Percentiles rank a stretch among this genome's conserved stretches.
Evolutionary conservation across 495 filamentous ascomycete species (phyloP).

Genomic region (Amphirosellinia nigrospora): DNA sequence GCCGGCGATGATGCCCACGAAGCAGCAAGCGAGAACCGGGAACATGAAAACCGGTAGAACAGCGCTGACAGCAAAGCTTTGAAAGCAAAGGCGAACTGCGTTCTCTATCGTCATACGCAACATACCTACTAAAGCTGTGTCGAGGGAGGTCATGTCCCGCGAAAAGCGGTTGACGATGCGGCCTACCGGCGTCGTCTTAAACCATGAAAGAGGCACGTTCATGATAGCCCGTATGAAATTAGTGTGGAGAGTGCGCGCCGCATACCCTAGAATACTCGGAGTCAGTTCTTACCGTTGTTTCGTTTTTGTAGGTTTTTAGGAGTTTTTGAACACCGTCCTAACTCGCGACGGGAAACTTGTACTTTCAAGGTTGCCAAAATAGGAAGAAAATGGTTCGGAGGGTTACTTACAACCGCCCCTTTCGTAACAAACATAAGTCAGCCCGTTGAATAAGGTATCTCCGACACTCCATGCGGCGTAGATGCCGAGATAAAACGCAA

Average conservation of each 20-base stretch:
- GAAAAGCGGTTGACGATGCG: constrained; percentile 64
- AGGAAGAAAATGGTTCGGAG: too few species aligned
- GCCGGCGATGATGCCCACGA: constrained; percentile 50
- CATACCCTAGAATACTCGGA: too few species aligned
- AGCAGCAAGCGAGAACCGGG: constrained; percentile 49
- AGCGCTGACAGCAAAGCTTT: constrained; percentile 52
- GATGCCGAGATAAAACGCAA: constrained; percentile 47
- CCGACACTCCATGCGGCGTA: constrained; percentile 43
- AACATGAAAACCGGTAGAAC: constrained; percentile 58
- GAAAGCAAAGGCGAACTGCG: constrained; percentile 46
- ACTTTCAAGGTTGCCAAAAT: too few species aligned
- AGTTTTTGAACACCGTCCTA: too few species aligned
- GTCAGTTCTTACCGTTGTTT: too few species aligned
- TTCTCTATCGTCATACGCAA: constrained; percentile 49
- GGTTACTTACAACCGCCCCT: constrained; percentile 44
- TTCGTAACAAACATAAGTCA: constrained; percentile 44
- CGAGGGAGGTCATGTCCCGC: constrained; percentile 55
- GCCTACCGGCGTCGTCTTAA: constrained; percentile 61
- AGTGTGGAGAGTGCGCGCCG: constrained; percentile 53
- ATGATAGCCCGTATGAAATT: constrained; percentile 52
- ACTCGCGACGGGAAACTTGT: too few species aligned
- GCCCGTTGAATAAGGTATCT: constrained; percentile 39
- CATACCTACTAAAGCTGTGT: constrained; percentile 45
- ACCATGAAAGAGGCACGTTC: constrained; percentile 59
- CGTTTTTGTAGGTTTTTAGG: too few species aligned